phyloP scores from a whole-genome alignment of 208 protist genomes.

The Leishmania tarentolae region DNA sequence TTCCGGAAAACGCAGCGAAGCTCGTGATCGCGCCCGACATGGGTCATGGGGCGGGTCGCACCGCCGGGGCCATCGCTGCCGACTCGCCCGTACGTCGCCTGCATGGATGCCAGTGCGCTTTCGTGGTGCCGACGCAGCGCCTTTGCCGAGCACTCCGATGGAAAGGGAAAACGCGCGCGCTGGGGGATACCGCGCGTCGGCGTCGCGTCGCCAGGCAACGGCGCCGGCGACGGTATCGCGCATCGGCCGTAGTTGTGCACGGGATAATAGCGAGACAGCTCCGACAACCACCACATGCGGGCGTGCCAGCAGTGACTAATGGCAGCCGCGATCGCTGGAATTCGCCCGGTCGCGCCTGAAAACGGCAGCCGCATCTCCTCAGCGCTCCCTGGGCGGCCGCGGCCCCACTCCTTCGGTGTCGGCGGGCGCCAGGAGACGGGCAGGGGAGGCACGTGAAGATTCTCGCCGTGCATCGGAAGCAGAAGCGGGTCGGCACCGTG shows the following conservation, averaged over 20 bases:
- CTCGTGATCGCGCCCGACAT: conserved; percentile 11
- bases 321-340: conserved; percentile 31
- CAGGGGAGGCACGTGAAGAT: not conserved
- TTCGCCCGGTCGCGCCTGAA: conserved; percentile 9
- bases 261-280: conserved; percentile 38
- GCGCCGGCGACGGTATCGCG: conserved; percentile 7
- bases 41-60: not conserved
- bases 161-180: not conserved
- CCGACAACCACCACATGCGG: conserved; percentile 27
- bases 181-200: conserved; percentile 19
- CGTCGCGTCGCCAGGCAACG: conserved; percentile 15
- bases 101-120: not conserved
- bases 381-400: not conserved
- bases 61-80: not conserved
- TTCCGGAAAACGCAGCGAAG: conserved; percentile 38
- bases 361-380: not conserved
- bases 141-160: not conserved
- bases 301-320: conserved; percentile 28
- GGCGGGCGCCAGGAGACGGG: conserved; percentile 12
- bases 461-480: conserved; percentile 16
- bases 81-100: not conserved
- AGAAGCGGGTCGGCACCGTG: conserved; percentile 16
- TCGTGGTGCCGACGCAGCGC: not conserved
- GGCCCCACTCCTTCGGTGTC: not conserved
- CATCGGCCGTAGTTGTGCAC: conserved; percentile 52